phyloP scores from a whole-genome alignment of 2,329 filamentous ascomycete genomes.

The Chrysoporthe cubensis region DNA sequence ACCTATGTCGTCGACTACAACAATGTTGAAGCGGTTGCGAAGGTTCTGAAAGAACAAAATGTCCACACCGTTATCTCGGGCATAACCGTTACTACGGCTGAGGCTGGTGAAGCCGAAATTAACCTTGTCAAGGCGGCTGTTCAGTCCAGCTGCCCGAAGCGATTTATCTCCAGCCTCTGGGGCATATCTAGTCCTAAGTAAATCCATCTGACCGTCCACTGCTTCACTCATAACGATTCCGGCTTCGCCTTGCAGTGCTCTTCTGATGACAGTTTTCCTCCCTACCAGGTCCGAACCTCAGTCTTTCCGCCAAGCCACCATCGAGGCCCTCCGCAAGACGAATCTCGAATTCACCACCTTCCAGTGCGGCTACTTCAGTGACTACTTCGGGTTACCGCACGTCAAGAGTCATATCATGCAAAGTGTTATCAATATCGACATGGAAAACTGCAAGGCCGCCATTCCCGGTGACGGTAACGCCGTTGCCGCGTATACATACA shows the following conservation, averaged over 20 bases:
- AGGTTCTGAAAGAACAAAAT: neutral
- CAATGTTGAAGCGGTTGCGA: neutral
- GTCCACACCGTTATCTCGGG: neutral
- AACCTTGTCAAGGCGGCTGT: slow-evolving; percentile 3
- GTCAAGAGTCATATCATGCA: neutral
- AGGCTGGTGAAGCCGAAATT: neutral
- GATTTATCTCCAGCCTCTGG: neutral
- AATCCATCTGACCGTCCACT: neutral
- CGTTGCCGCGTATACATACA: neutral
- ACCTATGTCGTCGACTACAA: slow-evolving; percentile 1
- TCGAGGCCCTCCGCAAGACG: slow-evolving; percentile 4
- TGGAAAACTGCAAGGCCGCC: neutral
- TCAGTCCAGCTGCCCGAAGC: neutral
- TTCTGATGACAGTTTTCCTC: neutral
- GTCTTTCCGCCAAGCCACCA: neutral
- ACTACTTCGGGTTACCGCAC: slow-evolving; percentile 2
- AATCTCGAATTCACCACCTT: neutral
- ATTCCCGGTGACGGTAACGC: neutral
- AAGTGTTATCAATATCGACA: neutral
- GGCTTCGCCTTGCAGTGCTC: neutral
- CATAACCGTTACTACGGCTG: neutral
- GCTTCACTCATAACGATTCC: neutral
- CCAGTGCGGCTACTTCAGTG: neutral
- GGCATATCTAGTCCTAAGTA: neutral
- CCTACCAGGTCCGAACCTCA: neutral